These are phyloP conservation scores for Omphalotus guepiniiformis DNA, from an alignment of 768 basidiomycete genomes.

Conservation along the genomic window DNA sequence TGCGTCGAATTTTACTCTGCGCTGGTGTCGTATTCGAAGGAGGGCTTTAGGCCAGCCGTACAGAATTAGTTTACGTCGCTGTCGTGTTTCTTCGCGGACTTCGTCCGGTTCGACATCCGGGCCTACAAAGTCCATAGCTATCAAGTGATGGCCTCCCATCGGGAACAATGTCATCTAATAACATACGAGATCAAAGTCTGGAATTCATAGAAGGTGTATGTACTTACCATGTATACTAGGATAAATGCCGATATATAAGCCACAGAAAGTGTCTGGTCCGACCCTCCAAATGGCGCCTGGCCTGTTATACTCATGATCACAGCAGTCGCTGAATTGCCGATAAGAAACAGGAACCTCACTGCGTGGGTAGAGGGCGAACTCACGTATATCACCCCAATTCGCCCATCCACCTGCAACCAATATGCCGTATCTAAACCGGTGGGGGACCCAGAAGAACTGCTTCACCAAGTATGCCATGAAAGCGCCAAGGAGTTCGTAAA, in stretches of 20 bases:
- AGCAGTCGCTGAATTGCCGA: slow-evolving; percentile 47
- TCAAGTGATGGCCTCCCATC: slow-evolving; percentile 47
- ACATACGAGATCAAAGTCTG: not conserved
- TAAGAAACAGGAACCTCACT: not conserved
- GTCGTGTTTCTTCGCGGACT: slow-evolving; percentile 40
- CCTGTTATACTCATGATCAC: slow-evolving; percentile 62
- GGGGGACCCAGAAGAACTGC: slow-evolving; percentile 72
- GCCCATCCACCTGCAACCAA: slow-evolving; percentile 66
- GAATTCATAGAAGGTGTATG: not conserved
- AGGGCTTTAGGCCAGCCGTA: slow-evolving; percentile 15
- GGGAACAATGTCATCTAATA: slow-evolving; percentile 62
- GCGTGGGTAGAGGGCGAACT: slow-evolving; percentile 20
- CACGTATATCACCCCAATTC: slow-evolving; percentile 70
- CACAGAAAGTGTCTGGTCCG: slow-evolving; percentile 58
- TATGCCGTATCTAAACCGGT: slow-evolving; percentile 69
- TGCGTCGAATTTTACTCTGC: not conserved
- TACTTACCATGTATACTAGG: slow-evolving; percentile 53
- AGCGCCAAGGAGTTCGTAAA: slow-evolving; percentile 57
- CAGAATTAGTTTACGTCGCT: slow-evolving; percentile 27
- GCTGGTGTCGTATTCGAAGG: slow-evolving; percentile 8
- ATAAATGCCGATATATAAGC: slow-evolving; percentile 64
- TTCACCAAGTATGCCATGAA: slow-evolving; percentile 50
- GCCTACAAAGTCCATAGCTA: slow-evolving; percentile 61
- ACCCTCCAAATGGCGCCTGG: slow-evolving; percentile 56
- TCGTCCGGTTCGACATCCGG: slow-evolving; percentile 59